Percentiles rank a stretch among this genome's conserved stretches.
These are phyloP conservation scores for Cardamine resedifolia DNA, from an alignment of 345 rosid genomes.

Conservation along the genomic window DNA sequence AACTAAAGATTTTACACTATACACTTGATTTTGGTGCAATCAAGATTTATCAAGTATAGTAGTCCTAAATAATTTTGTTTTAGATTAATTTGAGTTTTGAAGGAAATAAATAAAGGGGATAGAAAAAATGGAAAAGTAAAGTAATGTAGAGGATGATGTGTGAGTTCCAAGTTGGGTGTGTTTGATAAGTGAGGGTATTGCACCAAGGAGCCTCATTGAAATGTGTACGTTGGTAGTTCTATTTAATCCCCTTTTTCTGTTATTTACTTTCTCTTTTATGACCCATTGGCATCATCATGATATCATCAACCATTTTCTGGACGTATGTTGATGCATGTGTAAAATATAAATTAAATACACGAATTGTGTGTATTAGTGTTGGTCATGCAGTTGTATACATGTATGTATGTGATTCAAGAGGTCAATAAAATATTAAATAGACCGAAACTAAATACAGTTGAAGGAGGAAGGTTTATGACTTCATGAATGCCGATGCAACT, in stretches of 20 bases:
- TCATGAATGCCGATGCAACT: constrained; percentile 42
- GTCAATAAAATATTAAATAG: constrained; percentile 20
- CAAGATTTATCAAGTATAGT: background rate
- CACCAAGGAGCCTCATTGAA: constrained; percentile 30
- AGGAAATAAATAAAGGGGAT: background rate
- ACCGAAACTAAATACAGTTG: constrained; percentile 42
- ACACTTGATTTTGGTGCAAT: background rate
- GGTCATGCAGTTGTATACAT: constrained; percentile 22
- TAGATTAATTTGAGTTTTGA: background rate
- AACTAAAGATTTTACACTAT: background rate
- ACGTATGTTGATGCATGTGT: constrained; percentile 15
- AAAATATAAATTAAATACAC: background rate
- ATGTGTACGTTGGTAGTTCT: constrained; percentile 26
- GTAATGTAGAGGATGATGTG: constrained; percentile 14
- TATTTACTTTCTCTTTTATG: background rate
- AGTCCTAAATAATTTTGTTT: background rate
- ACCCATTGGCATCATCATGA: constrained; percentile 1
- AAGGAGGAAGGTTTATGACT: constrained; percentile 42
- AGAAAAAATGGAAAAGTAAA: background rate
- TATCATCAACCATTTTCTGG: constrained; percentile 14
- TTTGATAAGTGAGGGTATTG: constrained; percentile 27
- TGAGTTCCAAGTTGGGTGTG: constrained; percentile 31
- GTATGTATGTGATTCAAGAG: constrained; percentile 9
- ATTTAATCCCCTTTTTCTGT: background rate
- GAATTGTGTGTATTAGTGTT: constrained; percentile 13